These are phyloP conservation scores for Aspergillus indologenus DNA, from an alignment of 495 filamentous ascomycete species.

Conservation along the genomic window DNA sequence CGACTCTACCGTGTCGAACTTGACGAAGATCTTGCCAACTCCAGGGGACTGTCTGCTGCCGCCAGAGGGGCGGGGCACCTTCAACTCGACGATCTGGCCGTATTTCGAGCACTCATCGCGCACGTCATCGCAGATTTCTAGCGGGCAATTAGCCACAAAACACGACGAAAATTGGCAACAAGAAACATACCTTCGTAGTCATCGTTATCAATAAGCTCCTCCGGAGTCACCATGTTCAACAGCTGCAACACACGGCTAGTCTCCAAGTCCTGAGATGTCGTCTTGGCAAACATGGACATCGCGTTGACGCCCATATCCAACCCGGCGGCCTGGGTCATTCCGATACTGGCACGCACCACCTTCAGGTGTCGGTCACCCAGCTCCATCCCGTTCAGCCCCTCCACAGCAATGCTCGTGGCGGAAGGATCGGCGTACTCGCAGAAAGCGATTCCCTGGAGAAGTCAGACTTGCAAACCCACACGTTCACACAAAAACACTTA, in stretches of 20 bases:
- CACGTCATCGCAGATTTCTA: constrained; percentile 94
- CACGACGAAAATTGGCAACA: background rate
- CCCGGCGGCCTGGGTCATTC: constrained; percentile 82
- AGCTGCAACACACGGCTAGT: constrained; percentile 81
- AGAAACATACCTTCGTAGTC: constrained; percentile 76
- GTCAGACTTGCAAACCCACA: constrained; percentile 18
- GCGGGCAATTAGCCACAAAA: constrained; percentile 1
- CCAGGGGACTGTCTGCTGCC: constrained; percentile 77
- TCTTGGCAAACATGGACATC: constrained; percentile 98
- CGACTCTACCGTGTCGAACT: constrained; percentile 74
- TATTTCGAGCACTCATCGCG: constrained; percentile 89
- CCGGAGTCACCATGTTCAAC: constrained; percentile 95
- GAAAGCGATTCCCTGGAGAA: constrained; percentile 83
- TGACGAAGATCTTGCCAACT: constrained; percentile 97
- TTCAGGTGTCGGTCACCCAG: constrained; percentile 82
- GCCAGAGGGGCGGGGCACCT: constrained; percentile 82
- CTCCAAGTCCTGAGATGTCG: constrained; percentile 73
- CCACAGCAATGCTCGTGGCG: constrained; percentile 79
- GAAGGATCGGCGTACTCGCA: constrained; percentile 84
- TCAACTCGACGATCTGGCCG: constrained; percentile 77
- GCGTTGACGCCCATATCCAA: constrained; percentile 95
- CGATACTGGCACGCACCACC: constrained; percentile 85
- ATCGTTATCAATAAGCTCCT: constrained; percentile 89
- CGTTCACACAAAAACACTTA: constrained; percentile 46
- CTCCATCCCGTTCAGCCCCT: constrained; percentile 89